These are phyloP conservation scores for Chernovozyma aurita DNA, from an alignment of 1,139 yeast species.

Conservation along the genomic window DNA sequence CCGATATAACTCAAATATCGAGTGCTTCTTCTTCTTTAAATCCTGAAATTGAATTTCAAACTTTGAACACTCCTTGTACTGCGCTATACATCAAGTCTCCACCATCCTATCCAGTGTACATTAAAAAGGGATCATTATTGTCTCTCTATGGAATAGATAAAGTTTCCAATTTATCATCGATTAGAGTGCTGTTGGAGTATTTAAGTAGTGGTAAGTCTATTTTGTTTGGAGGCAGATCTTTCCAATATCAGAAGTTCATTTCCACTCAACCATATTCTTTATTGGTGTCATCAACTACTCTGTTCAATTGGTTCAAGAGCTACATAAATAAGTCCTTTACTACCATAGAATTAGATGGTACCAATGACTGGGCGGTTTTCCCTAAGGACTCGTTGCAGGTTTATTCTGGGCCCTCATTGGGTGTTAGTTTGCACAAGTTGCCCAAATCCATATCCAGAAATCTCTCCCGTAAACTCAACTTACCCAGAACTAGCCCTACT, in stretches of 20 bases:
- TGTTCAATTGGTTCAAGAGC: slow-evolving; percentile 14
- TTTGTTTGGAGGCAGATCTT: slow-evolving; percentile 36
- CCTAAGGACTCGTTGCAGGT: slow-evolving; percentile 44
- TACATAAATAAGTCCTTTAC: slow-evolving; percentile 33
- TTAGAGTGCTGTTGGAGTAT: slow-evolving; percentile 27
- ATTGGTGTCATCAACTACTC: slow-evolving; percentile 31
- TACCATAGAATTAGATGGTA: slow-evolving; percentile 48
- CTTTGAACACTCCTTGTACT: slow-evolving; percentile 43
- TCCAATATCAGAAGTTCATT: slow-evolving; percentile 41
- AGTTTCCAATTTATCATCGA: slow-evolving; percentile 16
- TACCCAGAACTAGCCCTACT: slow-evolving; percentile 22
- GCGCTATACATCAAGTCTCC: slow-evolving; percentile 45
- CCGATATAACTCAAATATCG: not conserved
- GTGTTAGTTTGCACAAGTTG: slow-evolving; percentile 27
- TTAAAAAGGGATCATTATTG: slow-evolving; percentile 45
- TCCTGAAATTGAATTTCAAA: slow-evolving; percentile 18
- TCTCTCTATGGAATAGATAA: slow-evolving; percentile 38
- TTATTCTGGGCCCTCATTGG: slow-evolving; percentile 48
- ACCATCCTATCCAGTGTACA: slow-evolving; percentile 51
- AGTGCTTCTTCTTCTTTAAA: too few species aligned
- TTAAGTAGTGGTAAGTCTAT: slow-evolving; percentile 35
- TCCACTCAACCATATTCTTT: slow-evolving; percentile 46
- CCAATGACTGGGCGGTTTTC: slow-evolving; percentile 58
- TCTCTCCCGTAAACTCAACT: slow-evolving; percentile 22
- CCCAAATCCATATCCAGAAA: slow-evolving; percentile 39